These are phyloP conservation scores for Apiosordaria backusii DNA, from an alignment of 495 filamentous ascomycete species.

Conservation along the genomic window DNA sequence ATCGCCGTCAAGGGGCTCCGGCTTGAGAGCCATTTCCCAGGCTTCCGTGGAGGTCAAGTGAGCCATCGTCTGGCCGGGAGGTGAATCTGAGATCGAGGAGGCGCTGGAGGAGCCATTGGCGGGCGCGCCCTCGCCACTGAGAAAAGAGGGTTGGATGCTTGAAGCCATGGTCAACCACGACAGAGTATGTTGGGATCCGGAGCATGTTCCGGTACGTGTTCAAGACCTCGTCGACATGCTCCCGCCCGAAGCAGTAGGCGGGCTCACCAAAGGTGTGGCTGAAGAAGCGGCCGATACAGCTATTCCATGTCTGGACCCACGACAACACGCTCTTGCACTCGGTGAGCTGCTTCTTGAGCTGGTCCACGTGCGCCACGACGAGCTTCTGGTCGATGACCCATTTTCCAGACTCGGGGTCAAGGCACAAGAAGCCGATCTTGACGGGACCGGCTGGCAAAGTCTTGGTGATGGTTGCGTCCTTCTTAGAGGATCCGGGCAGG, in stretches of 20 bases:
- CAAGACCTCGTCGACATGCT: slow-evolving; percentile 61
- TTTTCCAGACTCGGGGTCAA: slow-evolving; percentile 50
- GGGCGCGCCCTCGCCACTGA: too few relatives aligned
- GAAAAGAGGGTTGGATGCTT: too few relatives aligned
- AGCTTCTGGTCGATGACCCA: slow-evolving; percentile 61
- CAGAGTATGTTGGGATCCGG: too few relatives aligned
- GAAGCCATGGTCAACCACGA: too few relatives aligned
- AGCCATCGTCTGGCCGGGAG: too few relatives aligned
- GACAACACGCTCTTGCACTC: slow-evolving; percentile 54
- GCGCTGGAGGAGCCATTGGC: too few relatives aligned
- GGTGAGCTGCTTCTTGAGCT: slow-evolving; percentile 55
- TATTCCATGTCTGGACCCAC: slow-evolving; percentile 66
- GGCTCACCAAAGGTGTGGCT: slow-evolving; percentile 63
- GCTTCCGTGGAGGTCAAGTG: too few relatives aligned
- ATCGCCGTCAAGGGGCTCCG: slow-evolving; percentile 48
- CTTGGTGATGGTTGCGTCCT: slow-evolving; percentile 23
- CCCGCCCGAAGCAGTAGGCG: slow-evolving; percentile 59
- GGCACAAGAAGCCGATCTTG: slow-evolving; percentile 58
- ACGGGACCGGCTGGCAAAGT: slow-evolving; percentile 54
- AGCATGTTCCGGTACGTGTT: slow-evolving; percentile 58
- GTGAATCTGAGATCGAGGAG: too few relatives aligned
- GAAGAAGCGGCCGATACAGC: slow-evolving; percentile 62
- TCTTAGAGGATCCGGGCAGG: slow-evolving; percentile 25
- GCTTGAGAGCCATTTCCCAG: slow-evolving; percentile 44
- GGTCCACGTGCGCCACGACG: slow-evolving; percentile 58